Percentiles rank a stretch among this genome's conserved stretches.
These are phyloP conservation scores for Thermoascus crustaceus DNA, from an alignment of 2,329 filamentous ascomycete species.

Conservation along the genomic window DNA sequence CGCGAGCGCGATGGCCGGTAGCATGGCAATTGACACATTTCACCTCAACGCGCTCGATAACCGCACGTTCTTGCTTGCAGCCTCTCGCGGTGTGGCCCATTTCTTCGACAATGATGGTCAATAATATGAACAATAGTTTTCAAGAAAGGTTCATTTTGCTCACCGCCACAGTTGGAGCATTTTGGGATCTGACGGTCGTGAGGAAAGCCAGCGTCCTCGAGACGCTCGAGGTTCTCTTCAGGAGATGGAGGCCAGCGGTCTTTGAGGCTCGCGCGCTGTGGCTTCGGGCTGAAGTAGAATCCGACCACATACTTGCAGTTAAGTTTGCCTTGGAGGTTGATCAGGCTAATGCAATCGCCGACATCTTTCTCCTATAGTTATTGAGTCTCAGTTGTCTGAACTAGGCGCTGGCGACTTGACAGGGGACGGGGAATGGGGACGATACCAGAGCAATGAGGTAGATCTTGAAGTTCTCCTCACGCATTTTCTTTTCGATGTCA, in stretches of 20 bases:
- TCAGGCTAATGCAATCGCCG: constrained; percentile 39
- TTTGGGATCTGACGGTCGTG: constrained; percentile 44
- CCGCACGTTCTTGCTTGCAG: constrained; percentile 42
- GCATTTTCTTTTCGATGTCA: constrained; percentile 45
- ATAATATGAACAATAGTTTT: background rate
- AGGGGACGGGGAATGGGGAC: background rate
- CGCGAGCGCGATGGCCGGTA: constrained; percentile 42
- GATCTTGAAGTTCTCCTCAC: constrained; percentile 38
- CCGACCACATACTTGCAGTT: constrained; percentile 44
- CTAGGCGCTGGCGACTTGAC: background rate
- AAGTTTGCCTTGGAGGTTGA: constrained; percentile 46
- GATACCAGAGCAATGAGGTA: constrained; percentile 46
- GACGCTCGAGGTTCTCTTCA: constrained; percentile 46
- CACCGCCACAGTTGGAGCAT: constrained; percentile 44
- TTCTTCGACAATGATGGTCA: constrained; percentile 21
- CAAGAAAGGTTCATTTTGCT: constrained; percentile 11
- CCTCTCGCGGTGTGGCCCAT: constrained; percentile 40
- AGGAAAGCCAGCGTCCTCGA: constrained; percentile 44
- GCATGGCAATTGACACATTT: constrained; percentile 44
- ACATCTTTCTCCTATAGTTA: constrained; percentile 33
- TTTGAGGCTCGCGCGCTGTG: constrained; percentile 39
- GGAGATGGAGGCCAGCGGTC: constrained; percentile 41
- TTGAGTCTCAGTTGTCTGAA: constrained; percentile 7
- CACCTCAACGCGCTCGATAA: constrained; percentile 35
- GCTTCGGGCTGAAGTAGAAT: constrained; percentile 40